A percentile compares a stretch with the other conserved stretches of the same genome.
phyloP scores from a whole-genome alignment of 768 basidiomycete genomes.

The Pulveroboletus ravenelii region DNA sequence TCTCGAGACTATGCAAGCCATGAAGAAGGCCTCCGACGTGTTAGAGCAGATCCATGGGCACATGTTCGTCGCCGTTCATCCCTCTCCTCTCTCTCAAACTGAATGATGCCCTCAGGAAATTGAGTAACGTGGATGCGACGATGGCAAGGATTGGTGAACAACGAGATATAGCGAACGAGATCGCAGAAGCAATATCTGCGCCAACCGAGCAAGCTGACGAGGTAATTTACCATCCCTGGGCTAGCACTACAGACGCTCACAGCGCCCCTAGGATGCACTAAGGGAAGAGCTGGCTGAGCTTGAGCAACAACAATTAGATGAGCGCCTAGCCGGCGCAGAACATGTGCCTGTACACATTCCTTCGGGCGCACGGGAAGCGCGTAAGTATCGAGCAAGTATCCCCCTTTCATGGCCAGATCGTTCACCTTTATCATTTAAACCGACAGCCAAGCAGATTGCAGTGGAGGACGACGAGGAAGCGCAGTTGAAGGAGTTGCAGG shows the following conservation, averaged over 20 bases:
- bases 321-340: constrained; percentile 79
- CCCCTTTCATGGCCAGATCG: not conserved
- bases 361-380: constrained; percentile 47
- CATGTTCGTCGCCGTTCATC: constrained; percentile 54
- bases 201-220: constrained; percentile 70
- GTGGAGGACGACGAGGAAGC: constrained; percentile 90
- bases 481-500: constrained; percentile 85
- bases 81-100: not conserved
- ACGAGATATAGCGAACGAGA: constrained; percentile 88
- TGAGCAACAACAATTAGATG: constrained; percentile 85
- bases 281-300: constrained; percentile 77
- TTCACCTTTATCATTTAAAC: constrained; percentile 2
- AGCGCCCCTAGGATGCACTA: constrained; percentile 66
- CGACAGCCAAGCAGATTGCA: constrained; percentile 33
- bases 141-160: constrained; percentile 89
- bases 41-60: constrained; percentile 86
- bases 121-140: constrained; percentile 84
- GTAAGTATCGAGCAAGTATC: constrained; percentile 35
- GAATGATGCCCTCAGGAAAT: constrained; percentile 47
- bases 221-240: constrained; percentile 38
- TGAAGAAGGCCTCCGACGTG: constrained; percentile 92
- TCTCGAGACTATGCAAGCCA: constrained; percentile 92
- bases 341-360: constrained; percentile 86
- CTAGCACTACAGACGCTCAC: not conserved
- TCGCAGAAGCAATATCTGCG: constrained; percentile 81